Base-by-base conservation (phyloP, 2,329 filamentous ascomycete genomes). In the Fusarium lyarnte region DNA sequence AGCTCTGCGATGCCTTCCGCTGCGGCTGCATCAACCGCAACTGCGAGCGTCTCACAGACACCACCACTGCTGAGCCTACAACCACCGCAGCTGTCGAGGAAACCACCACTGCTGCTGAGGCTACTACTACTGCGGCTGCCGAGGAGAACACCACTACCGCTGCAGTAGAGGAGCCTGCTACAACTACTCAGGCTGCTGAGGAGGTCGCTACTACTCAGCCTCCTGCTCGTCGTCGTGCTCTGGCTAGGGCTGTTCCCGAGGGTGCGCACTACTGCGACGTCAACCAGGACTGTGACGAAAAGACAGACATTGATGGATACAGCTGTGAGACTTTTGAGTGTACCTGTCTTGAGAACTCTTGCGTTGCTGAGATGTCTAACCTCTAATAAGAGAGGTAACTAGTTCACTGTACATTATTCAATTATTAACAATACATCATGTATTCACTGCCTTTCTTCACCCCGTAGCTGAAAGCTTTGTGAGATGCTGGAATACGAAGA, bases 11-110 rank as follows among this genome's bases (percentile, higher is more conserved):
- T 19, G 2, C 27, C 3, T 1, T 17, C 35, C 64, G 53, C 41
- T 67, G 64, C 25, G 64, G 64, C 16, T 67, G 64, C 12, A 29
- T 66, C 27, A 43, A 58, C n/a, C 16, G 25, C 3, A 27, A 31
- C 13, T 62, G 58, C n/a, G 25, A 31, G 17, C 39, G 12, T 4
- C 31, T 62, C 13, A 58, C 49, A 1, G 58, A n/a, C 23, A 45
- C 54, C 12, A 39, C 58, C 9, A 33, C n/a, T 19, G 23, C 46
- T 2, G 54, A 58, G 4, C 14, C 52, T 27, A 42, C 52, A 4
- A 58, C 42, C 8, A 46, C 39, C 3, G n/a, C n/a, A 3, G 53
- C 39, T 13, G 14, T 2, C 8, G 25, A 49, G 25, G 17, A 23
- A 16, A 35, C 29, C 2, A 36, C 54, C 8, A n/a, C 55, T 11